Percentiles rank a stretch among this genome's conserved stretches.
Evolutionary conservation across 1,284 basidiomycete species (phyloP).

Genomic region (Grifola frondosa): DNA sequence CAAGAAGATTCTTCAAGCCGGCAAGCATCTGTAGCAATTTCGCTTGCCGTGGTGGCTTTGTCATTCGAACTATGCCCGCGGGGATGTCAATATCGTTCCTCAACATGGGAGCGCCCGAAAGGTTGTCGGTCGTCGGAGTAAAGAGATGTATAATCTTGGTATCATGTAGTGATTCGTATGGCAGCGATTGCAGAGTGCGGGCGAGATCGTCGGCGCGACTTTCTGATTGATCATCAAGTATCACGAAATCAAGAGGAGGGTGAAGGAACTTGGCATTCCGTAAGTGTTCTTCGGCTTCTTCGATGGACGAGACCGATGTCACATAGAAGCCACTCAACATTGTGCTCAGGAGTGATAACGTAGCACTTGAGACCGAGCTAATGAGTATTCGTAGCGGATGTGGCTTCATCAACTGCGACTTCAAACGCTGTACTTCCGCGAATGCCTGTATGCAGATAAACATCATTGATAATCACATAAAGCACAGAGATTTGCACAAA

Average conservation of each 20-base stretch:
- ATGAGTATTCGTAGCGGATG: slow-evolving; percentile 51
- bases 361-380: slow-evolving; percentile 57
- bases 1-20: slow-evolving; percentile 53
- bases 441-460: slow-evolving; percentile 39
- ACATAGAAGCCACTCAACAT: slow-evolving; percentile 59
- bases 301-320: slow-evolving; percentile 40
- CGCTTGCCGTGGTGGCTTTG: slow-evolving; percentile 62
- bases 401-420: slow-evolving; percentile 43
- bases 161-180: slow-evolving; percentile 40
- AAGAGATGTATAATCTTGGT: slow-evolving; percentile 70
- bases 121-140: slow-evolving; percentile 59
- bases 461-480: background rate
- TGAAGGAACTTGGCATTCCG: slow-evolving; percentile 33
- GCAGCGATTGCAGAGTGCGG: slow-evolving; percentile 43
- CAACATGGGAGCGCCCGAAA: slow-evolving; percentile 49
- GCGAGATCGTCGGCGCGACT: slow-evolving; percentile 52
- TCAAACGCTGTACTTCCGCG: slow-evolving; percentile 46
- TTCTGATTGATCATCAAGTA: slow-evolving; percentile 67
- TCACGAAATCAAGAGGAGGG: slow-evolving; percentile 55
- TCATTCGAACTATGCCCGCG: slow-evolving; percentile 63
- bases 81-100: slow-evolving; percentile 39
- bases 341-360: slow-evolving; percentile 51
- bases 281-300: slow-evolving; percentile 46
- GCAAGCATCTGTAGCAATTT: slow-evolving; percentile 63
- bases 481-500: background rate